Conservation (phyloP, 2,329 filamentous ascomycete species). For the Chaetomium olivaceum region DNA sequence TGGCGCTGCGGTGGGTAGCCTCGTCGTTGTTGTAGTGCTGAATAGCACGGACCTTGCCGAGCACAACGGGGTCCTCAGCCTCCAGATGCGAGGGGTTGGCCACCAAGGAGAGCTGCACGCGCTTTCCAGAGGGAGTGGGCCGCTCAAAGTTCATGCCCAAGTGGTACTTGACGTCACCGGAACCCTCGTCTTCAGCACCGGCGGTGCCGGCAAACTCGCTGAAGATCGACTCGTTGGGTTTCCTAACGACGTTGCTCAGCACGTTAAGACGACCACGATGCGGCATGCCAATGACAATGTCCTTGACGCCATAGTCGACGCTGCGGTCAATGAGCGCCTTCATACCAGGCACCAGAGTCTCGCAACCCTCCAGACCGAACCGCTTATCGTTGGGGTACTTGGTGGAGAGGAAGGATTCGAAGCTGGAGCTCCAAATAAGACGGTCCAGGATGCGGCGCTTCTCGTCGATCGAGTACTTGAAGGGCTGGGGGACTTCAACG, state of each 20-base stretch:
- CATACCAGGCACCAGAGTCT: constrained; percentile 97
- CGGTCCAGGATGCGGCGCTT: constrained; percentile 97
- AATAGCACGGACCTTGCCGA: constrained; percentile 96
- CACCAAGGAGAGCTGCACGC: constrained; percentile 96
- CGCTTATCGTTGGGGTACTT: constrained; percentile 99
- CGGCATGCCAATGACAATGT: constrained; percentile 99
- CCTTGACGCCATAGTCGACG: constrained; percentile 97
- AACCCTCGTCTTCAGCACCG: constrained; percentile 90
- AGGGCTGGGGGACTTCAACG: constrained; percentile 88
- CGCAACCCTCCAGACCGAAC: constrained; percentile 96
- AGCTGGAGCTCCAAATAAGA: constrained; percentile 97
- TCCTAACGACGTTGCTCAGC: constrained; percentile 95
- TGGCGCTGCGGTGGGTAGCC: constrained; percentile 81
- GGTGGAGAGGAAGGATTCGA: constrained; percentile 90
- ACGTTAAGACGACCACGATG: constrained; percentile 98
- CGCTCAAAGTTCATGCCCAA: constrained; percentile 99
- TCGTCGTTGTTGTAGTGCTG: constrained; percentile 99
- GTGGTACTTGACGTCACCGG: constrained; percentile 99
- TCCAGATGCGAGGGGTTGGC: constrained; percentile 98
- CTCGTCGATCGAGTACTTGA: constrained; percentile 97
- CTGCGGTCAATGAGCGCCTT: constrained; percentile 98
- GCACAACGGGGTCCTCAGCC: constrained; percentile 94
- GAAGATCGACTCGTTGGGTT: constrained; percentile 99
- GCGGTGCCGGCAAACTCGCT: constrained; percentile 91
- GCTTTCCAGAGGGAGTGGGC: constrained; percentile 95